Percentiles rank a stretch among this genome's conserved stretches.
phyloP scores from a whole-genome alignment of 257 asterid species.

The Plantago elongata region DNA sequence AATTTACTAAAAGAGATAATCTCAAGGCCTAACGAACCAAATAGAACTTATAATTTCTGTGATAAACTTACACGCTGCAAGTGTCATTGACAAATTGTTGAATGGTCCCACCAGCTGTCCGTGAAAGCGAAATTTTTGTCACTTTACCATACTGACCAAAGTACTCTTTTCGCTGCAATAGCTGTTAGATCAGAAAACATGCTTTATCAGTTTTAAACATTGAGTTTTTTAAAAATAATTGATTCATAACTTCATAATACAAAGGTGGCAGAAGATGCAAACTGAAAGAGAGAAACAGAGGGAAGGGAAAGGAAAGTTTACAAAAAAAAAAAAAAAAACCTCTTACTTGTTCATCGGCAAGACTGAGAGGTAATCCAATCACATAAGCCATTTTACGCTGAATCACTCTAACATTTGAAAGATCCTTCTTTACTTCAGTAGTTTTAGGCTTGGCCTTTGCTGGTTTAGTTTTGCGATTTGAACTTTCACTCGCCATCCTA shows the following conservation, averaged over 20 bases:
- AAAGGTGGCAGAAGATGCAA: neutral
- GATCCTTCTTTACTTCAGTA: conserved; percentile 75
- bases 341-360: conserved; percentile 90
- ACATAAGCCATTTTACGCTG: conserved; percentile 94
- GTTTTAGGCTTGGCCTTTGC: conserved; percentile 75
- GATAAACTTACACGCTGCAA: conserved; percentile 82
- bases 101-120: conserved; percentile 89
- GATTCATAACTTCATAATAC: too few species aligned
- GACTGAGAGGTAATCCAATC: conserved; percentile 81
- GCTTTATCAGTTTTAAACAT: neutral
- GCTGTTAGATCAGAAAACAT: conserved; percentile 38
- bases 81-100: conserved; percentile 82
- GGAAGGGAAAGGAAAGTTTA: neutral
- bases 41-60: conserved; percentile 8
- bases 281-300: neutral
- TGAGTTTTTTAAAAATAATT: too few species aligned
- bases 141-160: conserved; percentile 95
- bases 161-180: conserved; percentile 70
- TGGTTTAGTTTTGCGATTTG: conserved; percentile 62
- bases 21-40: conserved; percentile 6
- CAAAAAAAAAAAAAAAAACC: conserved; percentile 14
- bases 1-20: conserved; percentile 3
- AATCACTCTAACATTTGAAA: conserved; percentile 83
- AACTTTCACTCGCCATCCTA: conserved; percentile 50
- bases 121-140: conserved; percentile 79